Percentiles rank a stretch among this genome's conserved stretches.
phyloP scores from a whole-genome alignment of 768 basidiomycete genomes.

The Termitomyces sp. region DNA sequence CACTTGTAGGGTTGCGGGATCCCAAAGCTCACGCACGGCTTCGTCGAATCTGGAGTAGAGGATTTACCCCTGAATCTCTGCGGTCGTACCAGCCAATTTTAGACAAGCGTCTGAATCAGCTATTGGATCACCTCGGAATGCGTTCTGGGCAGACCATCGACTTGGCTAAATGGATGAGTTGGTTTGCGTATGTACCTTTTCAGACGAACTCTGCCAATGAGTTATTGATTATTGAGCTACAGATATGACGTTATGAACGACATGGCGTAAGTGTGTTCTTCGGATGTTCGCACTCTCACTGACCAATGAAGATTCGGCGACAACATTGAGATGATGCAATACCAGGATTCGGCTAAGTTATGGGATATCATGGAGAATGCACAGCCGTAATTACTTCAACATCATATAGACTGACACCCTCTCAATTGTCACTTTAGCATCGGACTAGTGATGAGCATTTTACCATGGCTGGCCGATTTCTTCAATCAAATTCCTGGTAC shows the following conservation, averaged over 20 bases:
- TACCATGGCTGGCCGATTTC: background rate
- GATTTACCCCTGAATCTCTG: constrained; percentile 32
- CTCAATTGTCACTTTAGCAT: background rate
- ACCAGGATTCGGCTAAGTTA: background rate
- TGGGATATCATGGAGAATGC: background rate
- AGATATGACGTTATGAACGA: background rate
- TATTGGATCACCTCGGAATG: background rate
- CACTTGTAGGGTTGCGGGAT: constrained; percentile 2
- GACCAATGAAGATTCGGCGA: background rate
- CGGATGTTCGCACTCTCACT: background rate
- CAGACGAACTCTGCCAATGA: too few relatives aligned
- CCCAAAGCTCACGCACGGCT: constrained; percentile 31
- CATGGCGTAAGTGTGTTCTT: background rate
- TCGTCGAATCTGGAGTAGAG: constrained; percentile 40
- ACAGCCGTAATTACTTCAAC: background rate
- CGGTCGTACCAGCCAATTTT: constrained; percentile 24
- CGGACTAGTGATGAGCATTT: background rate
- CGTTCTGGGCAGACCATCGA: background rate
- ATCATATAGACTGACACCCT: too few relatives aligned
- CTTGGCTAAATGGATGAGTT: constrained; percentile 1
- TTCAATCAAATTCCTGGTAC: background rate
- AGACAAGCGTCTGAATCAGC: background rate
- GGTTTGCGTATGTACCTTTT: background rate
- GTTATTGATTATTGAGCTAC: background rate
- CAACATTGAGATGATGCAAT: background rate